phyloP scores from a whole-genome alignment of 106 monocot genomes.

The Cymbidium sinense region DNA sequence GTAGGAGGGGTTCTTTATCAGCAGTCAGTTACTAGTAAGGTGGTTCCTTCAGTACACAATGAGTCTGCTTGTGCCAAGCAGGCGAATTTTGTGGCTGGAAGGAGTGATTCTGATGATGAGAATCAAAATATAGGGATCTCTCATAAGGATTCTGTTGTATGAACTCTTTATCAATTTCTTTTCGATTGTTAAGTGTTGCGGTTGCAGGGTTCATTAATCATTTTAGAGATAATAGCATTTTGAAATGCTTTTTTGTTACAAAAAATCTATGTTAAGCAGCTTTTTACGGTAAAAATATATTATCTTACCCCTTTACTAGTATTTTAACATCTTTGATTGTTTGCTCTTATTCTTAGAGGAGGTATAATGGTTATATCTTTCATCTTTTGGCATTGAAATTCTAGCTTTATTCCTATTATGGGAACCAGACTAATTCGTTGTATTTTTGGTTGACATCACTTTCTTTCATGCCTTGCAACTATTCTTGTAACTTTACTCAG shows the following conservation, averaged over 20 bases:
- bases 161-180: conserved; percentile 6
- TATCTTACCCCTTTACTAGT: not conserved
- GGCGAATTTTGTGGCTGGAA: conserved; percentile 5
- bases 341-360: not conserved
- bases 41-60: conserved; percentile 11
- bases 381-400: not conserved
- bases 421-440: not conserved
- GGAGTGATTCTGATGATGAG: conserved; percentile 33
- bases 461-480: too few relatives aligned
- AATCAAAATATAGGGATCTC: conserved; percentile 10
- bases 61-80: conserved; percentile 15
- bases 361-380: not conserved
- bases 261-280: not conserved
- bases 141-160: conserved; percentile 35
- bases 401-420: not conserved
- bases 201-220: not conserved
- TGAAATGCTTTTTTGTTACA: not conserved
- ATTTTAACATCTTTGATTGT: not conserved
- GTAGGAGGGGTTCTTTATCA: conserved; percentile 85
- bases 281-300: not conserved
- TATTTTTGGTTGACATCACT: not conserved
- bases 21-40: conserved; percentile 56
- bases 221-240: not conserved
- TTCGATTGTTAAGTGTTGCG: not conserved
- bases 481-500: too few relatives aligned